Percentiles rank a stretch among this genome's conserved stretches.
phyloP scores from a whole-genome alignment of 768 basidiomycete species.

The Crepidotus variabilis region DNA sequence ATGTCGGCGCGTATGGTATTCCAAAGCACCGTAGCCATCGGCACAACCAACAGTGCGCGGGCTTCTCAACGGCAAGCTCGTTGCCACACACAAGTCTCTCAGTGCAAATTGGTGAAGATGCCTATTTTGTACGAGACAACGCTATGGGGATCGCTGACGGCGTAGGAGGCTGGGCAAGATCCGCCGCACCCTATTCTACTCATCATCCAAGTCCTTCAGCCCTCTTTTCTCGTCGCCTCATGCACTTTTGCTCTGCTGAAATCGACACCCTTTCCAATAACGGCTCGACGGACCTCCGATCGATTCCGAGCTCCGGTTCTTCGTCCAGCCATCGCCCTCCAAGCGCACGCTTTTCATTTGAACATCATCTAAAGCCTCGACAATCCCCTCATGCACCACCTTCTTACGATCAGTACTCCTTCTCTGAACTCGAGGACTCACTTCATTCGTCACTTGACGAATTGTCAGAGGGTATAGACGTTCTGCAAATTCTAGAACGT shows the following conservation, averaged over 20 bases:
- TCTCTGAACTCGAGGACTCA: slow-evolving; percentile 26
- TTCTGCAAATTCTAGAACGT: slow-evolving; percentile 63
- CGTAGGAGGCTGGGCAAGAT: slow-evolving; percentile 84
- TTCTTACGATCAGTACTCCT: slow-evolving; percentile 4
- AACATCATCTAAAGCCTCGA: slow-evolving; percentile 22
- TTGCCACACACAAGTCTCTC: slow-evolving; percentile 39
- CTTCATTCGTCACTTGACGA: slow-evolving; percentile 41
- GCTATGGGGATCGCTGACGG: slow-evolving; percentile 95
- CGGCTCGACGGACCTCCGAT: slow-evolving; percentile 9
- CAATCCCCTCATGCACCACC: slow-evolving; percentile 11
- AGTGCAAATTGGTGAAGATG: slow-evolving; percentile 89
- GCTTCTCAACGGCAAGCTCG: slow-evolving; percentile 18
- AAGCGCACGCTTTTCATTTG: slow-evolving; percentile 21
- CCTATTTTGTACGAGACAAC: slow-evolving; percentile 78
- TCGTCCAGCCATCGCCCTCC: slow-evolving; percentile 8
- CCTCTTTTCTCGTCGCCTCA: slow-evolving; percentile 72
- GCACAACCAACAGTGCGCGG: slow-evolving; percentile 7
- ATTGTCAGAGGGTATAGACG: slow-evolving; percentile 65
- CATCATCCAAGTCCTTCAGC: slow-evolving; percentile 35
- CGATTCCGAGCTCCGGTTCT: background rate
- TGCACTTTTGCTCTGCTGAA: slow-evolving; percentile 80
- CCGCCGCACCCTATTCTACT: slow-evolving; percentile 13
- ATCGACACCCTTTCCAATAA: slow-evolving; percentile 25
- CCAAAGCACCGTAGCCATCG: slow-evolving; percentile 49
- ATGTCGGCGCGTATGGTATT: slow-evolving; percentile 83